Evolutionary conservation across 306 rosid genomes (phyloP).

Genomic region (Begonia masoniana): DNA sequence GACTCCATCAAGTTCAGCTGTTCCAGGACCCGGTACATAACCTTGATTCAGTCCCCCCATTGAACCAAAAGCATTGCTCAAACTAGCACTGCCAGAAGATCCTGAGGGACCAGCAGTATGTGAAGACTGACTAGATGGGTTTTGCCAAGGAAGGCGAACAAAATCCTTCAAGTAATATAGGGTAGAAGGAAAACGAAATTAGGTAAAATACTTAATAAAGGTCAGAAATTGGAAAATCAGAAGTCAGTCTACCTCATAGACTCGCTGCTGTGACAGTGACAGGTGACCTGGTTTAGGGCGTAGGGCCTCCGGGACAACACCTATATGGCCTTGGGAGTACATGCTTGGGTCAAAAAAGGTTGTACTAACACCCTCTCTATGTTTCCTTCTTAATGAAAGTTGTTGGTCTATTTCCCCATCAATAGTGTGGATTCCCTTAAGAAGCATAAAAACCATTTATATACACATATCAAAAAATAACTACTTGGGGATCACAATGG

Average conservation of each 20-base stretch:
- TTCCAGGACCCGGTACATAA: constrained; percentile 38
- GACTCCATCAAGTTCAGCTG: constrained; percentile 57
- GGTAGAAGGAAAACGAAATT: constrained; percentile 4
- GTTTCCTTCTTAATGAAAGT: constrained; percentile 81
- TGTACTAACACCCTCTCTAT: constrained; percentile 70
- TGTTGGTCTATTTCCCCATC: constrained; percentile 83
- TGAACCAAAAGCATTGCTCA: constrained; percentile 46
- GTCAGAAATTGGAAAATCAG: constrained; percentile 2
- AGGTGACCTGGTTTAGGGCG: constrained; percentile 97
- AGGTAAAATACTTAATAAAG: constrained; percentile 4
- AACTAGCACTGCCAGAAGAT: constrained; percentile 38
- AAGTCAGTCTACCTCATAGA: constrained; percentile 60
- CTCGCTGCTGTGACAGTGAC: constrained; percentile 82
- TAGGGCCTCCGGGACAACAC: constrained; percentile 84
- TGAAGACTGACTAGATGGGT: constrained; percentile 62
- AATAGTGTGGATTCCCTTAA: constrained; percentile 73
- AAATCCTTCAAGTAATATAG: constrained; percentile 49
- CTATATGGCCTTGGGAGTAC: constrained; percentile 78
- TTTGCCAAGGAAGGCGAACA: constrained; percentile 98
- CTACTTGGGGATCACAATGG: background rate
- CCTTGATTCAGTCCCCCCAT: constrained; percentile 45
- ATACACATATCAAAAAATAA: background rate
- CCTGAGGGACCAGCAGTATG: constrained; percentile 47
- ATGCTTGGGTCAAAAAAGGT: constrained; percentile 68
- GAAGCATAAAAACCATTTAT: constrained; percentile 6